phyloP scores from a whole-genome alignment of 495 filamentous ascomycete genomes.

The Articulospora tetracladia region DNA sequence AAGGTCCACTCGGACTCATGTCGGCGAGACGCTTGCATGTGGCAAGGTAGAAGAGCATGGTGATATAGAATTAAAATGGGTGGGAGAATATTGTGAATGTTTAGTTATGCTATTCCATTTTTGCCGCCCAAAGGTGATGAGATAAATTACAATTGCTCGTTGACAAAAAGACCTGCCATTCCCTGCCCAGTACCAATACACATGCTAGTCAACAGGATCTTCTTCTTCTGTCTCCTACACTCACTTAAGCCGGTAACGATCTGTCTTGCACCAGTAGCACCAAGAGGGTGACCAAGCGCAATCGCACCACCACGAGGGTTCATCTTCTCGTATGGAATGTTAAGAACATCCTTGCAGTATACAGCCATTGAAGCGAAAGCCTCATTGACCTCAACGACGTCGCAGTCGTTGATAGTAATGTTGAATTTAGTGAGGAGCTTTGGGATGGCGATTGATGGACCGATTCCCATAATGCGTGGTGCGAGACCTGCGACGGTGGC shows the following conservation, averaged over 20 bases:
- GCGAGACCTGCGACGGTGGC: conserved; percentile 86
- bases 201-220: conserved; percentile 81
- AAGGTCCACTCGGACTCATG: too few relatives aligned
- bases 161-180: conserved; percentile 84
- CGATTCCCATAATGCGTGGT: conserved; percentile 96
- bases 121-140: neutral
- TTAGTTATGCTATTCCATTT: too few relatives aligned
- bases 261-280: conserved; percentile 74
- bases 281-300: conserved; percentile 80
- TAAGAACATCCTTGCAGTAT: conserved; percentile 78
- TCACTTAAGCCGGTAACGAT: conserved; percentile 83
- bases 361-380: conserved; percentile 97
- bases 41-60: too few relatives aligned
- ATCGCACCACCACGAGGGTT: conserved; percentile 81
- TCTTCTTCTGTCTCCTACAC: conserved; percentile 72
- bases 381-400: conserved; percentile 94
- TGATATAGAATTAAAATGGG: too few relatives aligned
- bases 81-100: too few relatives aligned
- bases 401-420: conserved; percentile 75
- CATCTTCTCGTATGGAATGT: conserved; percentile 78
- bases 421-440: conserved; percentile 84
- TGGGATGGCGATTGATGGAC: conserved; percentile 88
- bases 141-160: conserved; percentile 53
- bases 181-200: conserved; percentile 77
- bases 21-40: too few relatives aligned